Conservation (phyloP, 495 filamentous ascomycete genomes). For the Lasiosphaeriaceae sp. region DNA sequence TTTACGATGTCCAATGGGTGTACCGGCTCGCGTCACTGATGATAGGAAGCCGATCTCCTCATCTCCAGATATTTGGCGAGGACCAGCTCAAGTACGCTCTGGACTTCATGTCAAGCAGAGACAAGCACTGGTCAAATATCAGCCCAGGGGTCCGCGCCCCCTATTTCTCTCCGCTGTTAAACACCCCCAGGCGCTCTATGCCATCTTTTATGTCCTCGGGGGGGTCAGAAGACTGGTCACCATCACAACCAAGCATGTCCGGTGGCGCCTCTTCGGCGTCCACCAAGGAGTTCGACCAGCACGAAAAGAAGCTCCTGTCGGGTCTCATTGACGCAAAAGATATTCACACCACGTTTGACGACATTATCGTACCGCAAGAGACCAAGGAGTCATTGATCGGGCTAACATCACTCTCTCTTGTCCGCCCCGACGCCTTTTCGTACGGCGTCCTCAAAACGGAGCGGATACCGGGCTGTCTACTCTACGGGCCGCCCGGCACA, state of each 20-base stretch:
- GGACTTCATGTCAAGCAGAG: slow-evolving; percentile 18
- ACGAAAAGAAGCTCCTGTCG: slow-evolving; percentile 79
- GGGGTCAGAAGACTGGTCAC: slow-evolving; percentile 3
- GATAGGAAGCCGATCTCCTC: slow-evolving; percentile 18
- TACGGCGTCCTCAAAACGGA: slow-evolving; percentile 93
- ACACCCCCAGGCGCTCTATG: neutral
- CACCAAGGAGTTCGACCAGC: slow-evolving; percentile 37
- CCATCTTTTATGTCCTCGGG: slow-evolving; percentile 2
- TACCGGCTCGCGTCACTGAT: slow-evolving; percentile 26
- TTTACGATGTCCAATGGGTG: slow-evolving; percentile 33
- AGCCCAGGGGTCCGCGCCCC: slow-evolving; percentile 18
- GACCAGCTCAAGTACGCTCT: slow-evolving; percentile 16
- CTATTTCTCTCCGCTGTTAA: slow-evolving; percentile 31
- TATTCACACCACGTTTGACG: slow-evolving; percentile 79
- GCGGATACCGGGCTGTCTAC: slow-evolving; percentile 80
- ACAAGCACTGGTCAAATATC: slow-evolving; percentile 22
- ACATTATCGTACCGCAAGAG: slow-evolving; percentile 75
- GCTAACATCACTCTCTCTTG: slow-evolving; percentile 80
- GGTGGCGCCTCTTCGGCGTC: slow-evolving; percentile 3
- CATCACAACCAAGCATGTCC: neutral
- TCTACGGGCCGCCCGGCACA: slow-evolving; percentile 94
- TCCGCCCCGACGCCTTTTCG: slow-evolving; percentile 88
- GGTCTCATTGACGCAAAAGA: slow-evolving; percentile 77
- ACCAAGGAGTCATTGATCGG: slow-evolving; percentile 88
- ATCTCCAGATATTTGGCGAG: slow-evolving; percentile 9